A percentile compares a stretch with the other conserved stretches of the same genome.
These are phyloP conservation scores for Borovskyia barvae DNA, from an alignment of 208 protist species.

Conservation along the genomic window DNA sequence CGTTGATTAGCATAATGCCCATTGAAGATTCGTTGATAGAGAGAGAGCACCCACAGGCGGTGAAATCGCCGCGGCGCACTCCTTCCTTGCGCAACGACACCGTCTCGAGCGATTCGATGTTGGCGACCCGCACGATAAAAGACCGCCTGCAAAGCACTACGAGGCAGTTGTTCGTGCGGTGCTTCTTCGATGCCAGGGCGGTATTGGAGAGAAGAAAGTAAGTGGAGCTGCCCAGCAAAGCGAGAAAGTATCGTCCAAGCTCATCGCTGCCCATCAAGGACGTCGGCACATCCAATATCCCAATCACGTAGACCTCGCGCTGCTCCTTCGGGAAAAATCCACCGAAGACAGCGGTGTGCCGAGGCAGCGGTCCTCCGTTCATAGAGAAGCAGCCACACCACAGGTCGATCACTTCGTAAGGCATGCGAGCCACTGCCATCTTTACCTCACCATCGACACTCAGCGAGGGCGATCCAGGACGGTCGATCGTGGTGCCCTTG, in stretches of 20 bases:
- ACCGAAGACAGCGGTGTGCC: conserved; percentile 46
- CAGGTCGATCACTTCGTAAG: conserved; percentile 79
- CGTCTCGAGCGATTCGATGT: conserved; percentile 58
- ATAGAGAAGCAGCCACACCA: conserved; percentile 84
- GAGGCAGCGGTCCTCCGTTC: conserved; percentile 35
- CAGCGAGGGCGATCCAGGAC: conserved; percentile 18
- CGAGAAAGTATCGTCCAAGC: conserved; percentile 51
- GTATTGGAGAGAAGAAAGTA: conserved; percentile 63
- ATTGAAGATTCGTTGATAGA: conserved; percentile 65
- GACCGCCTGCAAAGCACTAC: conserved; percentile 60
- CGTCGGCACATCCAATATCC: conserved; percentile 51
- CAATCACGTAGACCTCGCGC: conserved; percentile 76
- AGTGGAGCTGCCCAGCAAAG: conserved; percentile 37
- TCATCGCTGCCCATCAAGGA: conserved; percentile 46
- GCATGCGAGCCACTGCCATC: conserved; percentile 67
- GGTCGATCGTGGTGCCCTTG: conserved; percentile 67
- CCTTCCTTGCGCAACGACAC: conserved; percentile 20
- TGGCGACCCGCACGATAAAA: conserved; percentile 59
- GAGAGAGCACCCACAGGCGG: conserved; percentile 47
- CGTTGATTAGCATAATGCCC: conserved; percentile 51
- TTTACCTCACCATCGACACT: conserved; percentile 43
- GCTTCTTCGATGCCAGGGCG: conserved; percentile 32
- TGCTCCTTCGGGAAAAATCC: conserved; percentile 65
- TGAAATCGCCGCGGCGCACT: conserved; percentile 44
- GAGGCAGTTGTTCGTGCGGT: conserved; percentile 42